Evolutionary conservation across 2,329 filamentous ascomycete genomes (phyloP).

Genomic region (Laburnicola sp.): DNA sequence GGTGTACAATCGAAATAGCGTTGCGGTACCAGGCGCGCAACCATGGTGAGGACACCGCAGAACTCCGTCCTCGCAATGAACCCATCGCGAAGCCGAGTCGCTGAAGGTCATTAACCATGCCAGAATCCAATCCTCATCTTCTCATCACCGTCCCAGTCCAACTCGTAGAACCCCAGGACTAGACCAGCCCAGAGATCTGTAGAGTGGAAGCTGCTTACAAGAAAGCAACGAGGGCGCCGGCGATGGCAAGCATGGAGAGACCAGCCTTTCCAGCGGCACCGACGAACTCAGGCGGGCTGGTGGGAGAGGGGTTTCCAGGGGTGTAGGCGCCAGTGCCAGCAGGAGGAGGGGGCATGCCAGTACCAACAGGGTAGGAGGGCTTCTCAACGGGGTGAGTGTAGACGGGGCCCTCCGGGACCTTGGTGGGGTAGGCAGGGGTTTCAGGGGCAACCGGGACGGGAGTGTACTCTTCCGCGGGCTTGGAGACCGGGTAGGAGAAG

Average conservation of each 20-base stretch:
- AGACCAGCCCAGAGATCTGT: slow-evolving; percentile 16
- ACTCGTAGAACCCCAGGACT: slow-evolving; percentile 14
- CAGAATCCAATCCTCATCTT: slow-evolving; percentile 24
- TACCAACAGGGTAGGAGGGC: slow-evolving; percentile 20
- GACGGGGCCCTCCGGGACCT: neutral
- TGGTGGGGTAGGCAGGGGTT: slow-evolving; percentile 20
- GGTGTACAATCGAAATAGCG: slow-evolving; percentile 41
- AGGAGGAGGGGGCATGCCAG: slow-evolving; percentile 5
- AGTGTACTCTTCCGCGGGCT: slow-evolving; percentile 5
- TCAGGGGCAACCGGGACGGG: neutral
- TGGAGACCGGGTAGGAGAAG: slow-evolving; percentile 28
- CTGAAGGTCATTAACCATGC: slow-evolving; percentile 38
- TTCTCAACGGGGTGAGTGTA: neutral
- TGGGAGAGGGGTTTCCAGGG: slow-evolving; percentile 31
- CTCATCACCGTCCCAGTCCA: slow-evolving; percentile 22
- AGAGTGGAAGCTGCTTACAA: slow-evolving; percentile 38
- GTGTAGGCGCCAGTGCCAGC: slow-evolving; percentile 28
- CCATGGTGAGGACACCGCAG: slow-evolving; percentile 24
- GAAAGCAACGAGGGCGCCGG: slow-evolving; percentile 52
- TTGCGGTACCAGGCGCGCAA: slow-evolving; percentile 29
- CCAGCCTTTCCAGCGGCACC: slow-evolving; percentile 57
- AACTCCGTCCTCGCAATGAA: slow-evolving; percentile 40
- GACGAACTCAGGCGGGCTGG: slow-evolving; percentile 46
- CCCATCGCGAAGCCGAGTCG: slow-evolving; percentile 36
- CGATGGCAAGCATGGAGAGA: slow-evolving; percentile 57